Conservation (phyloP, 345 rosid species). For the Gossypium stocksii region DNA sequence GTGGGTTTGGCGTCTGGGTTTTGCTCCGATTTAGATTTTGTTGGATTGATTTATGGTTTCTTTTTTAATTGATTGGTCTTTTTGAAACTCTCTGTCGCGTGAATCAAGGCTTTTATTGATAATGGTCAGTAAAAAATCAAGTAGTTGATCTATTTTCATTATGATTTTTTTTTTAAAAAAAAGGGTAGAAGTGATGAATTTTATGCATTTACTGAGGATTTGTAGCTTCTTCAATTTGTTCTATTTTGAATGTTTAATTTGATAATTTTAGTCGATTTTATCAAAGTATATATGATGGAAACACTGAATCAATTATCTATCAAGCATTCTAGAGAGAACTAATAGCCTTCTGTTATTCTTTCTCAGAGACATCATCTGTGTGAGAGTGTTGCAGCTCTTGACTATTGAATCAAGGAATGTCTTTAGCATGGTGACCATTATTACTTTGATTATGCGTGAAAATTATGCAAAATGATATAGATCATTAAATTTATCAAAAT, state of each 20-base stretch:
- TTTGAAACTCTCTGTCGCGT: neutral
- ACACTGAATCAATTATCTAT: neutral
- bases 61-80: neutral
- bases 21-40: constrained; percentile 7
- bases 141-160: neutral
- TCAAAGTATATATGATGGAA: neutral
- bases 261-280: neutral
- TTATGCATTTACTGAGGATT: neutral
- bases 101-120: neutral
- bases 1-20: constrained; percentile 16
- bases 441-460: neutral
- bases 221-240: neutral
- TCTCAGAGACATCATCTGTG: neutral
- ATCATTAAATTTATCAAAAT: neutral
- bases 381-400: neutral
- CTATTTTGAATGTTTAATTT: neutral
- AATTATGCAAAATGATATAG: neutral
- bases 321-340: neutral
- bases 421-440: neutral
- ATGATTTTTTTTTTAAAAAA: neutral
- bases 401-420: neutral
- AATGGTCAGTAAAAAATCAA: neutral
- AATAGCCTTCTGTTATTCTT: neutral
- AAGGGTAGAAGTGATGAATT: neutral
- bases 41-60: neutral